Evolutionary conservation across 176 grass and related monocot genomes (phyloP).

Genomic region (Oryza rufipogon): DNA sequence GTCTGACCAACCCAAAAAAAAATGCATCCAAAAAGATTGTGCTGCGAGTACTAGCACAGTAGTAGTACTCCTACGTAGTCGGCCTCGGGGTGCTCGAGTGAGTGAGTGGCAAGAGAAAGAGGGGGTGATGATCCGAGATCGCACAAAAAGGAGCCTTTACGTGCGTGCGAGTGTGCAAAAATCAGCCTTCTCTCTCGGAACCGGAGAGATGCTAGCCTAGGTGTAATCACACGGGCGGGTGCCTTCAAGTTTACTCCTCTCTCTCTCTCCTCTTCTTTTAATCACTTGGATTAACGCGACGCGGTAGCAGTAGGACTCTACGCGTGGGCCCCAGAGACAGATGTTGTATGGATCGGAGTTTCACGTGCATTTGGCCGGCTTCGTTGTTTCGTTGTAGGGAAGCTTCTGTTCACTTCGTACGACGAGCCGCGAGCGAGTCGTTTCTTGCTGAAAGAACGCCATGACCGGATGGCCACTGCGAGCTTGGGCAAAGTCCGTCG

Average conservation of each 20-base stretch:
- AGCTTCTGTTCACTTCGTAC: background rate
- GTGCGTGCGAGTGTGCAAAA: background rate
- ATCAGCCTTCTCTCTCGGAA: background rate
- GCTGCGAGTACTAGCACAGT: background rate
- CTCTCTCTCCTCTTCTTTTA: background rate
- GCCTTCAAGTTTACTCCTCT: constrained; percentile 12
- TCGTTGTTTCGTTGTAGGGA: background rate
- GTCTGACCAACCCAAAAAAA: background rate
- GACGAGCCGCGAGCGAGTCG: no score
- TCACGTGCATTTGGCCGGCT: background rate
- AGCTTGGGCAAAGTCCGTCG: no score
- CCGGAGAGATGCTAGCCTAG: background rate
- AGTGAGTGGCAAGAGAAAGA: background rate
- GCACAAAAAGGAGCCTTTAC: background rate
- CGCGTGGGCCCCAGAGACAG: background rate
- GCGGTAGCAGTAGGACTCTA: background rate
- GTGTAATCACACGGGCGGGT: background rate
- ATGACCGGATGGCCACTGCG: no score
- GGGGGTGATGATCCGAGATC: background rate
- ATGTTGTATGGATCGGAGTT: background rate
- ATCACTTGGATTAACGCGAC: background rate
- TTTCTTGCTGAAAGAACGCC: no score
- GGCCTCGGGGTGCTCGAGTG: background rate
- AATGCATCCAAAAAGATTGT: no score
- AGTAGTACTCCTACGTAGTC: background rate